phyloP scores from a whole-genome alignment of 2,329 filamentous ascomycete species.

The Dactylellina drechsleri region DNA sequence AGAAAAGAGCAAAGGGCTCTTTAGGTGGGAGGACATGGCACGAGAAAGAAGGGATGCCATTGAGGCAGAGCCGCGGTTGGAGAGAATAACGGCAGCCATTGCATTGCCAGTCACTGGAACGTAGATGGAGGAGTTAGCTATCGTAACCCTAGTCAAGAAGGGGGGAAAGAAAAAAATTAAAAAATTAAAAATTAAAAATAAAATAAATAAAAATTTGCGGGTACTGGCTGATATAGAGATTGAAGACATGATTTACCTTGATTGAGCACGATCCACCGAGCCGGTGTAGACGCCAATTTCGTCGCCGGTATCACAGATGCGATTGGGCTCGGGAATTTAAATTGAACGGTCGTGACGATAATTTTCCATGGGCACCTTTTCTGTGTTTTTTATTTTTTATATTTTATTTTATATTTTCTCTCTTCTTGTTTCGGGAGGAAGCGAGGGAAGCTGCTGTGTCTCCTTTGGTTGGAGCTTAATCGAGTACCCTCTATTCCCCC shows the following conservation, averaged over 20 bases:
- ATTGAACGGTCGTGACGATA: not conserved
- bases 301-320: too few relatives aligned
- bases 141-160: too few relatives aligned
- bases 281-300: too few relatives aligned
- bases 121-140: too few relatives aligned
- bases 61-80: constrained; percentile 68
- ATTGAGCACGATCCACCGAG: too few relatives aligned
- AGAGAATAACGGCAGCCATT: constrained; percentile 64
- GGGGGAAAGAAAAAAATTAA: too few relatives aligned
- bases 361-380: constrained; percentile 56
- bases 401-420: constrained; percentile 8
- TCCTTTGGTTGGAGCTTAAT: constrained; percentile 8
- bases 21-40: constrained; percentile 63
- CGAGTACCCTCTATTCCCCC: not conserved
- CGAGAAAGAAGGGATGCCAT: constrained; percentile 63
- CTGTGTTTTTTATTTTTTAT: not conserved
- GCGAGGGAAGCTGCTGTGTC: constrained; percentile 27
- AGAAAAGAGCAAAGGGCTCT: constrained; percentile 61
- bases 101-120: too few relatives aligned
- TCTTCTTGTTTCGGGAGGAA: constrained; percentile 14
- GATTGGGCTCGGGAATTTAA: too few relatives aligned
- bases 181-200: too few relatives aligned
- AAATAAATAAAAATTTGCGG: too few relatives aligned
- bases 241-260: too few relatives aligned
- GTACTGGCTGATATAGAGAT: too few relatives aligned